Conservation (phyloP, 164 flowering plant genomes). For the Dillenia turbinata region DNA sequence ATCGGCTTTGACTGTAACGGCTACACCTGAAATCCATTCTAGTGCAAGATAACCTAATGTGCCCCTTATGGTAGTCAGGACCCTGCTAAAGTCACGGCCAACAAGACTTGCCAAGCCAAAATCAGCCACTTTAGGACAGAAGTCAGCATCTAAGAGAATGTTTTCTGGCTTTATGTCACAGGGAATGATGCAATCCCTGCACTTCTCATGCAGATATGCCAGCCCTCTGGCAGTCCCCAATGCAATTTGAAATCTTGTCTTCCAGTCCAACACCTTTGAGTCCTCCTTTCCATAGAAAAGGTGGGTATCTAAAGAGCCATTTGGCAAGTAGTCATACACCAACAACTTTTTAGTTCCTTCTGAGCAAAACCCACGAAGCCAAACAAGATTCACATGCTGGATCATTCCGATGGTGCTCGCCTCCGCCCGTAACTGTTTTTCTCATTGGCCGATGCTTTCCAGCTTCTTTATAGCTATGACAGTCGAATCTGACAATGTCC, state of each 20-base stretch:
- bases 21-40: too few relatives aligned
- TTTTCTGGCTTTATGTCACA: too few relatives aligned
- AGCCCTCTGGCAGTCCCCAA: conserved; percentile 36
- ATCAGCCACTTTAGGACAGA: conserved; percentile 20
- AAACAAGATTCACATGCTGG: neutral
- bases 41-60: conserved; percentile 22
- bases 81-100: conserved; percentile 40
- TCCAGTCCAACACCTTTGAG: conserved; percentile 23
- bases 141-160: conserved; percentile 2
- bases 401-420: neutral
- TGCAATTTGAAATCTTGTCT: conserved; percentile 31
- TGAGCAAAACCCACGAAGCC: neutral
- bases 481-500: too few relatives aligned
- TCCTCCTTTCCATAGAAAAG: too few relatives aligned
- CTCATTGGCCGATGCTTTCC: too few relatives aligned
- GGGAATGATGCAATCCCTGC: conserved; percentile 3
- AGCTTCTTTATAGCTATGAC: too few relatives aligned
- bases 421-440: too few relatives aligned
- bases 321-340: neutral
- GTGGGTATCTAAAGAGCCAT: conserved; percentile 15
- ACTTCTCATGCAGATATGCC: conserved; percentile 36
- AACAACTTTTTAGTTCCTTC: neutral
- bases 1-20: too few relatives aligned
- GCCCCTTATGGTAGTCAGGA: conserved; percentile 41
- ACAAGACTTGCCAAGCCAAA: neutral